Evolutionary conservation across 192 early-diverging fungal genomes (phyloP).

Genomic region (Cetraspora pellucida): DNA sequence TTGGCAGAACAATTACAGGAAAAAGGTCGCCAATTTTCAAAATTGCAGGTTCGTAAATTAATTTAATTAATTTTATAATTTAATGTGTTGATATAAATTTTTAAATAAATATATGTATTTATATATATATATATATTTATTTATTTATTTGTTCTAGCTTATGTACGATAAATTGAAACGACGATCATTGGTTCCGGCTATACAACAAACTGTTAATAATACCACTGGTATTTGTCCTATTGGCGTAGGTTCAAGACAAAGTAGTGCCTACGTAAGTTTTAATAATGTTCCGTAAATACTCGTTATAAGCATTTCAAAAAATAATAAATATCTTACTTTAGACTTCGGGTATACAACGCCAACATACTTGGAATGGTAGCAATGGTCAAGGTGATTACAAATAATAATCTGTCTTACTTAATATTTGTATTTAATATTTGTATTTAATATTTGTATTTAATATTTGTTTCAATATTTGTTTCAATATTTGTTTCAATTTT

Average conservation of each 20-base stretch:
- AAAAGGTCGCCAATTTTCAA: slow-evolving; percentile 29
- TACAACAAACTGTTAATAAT: slow-evolving; percentile 27
- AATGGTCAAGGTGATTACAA: no score
- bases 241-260: background rate
- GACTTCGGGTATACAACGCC: no score
- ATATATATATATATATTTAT: background rate
- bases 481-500: no score
- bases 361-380: no score
- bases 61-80: no score
- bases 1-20: slow-evolving; percentile 31
- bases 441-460: no score
- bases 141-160: background rate
- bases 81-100: background rate
- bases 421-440: no score
- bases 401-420: no score
- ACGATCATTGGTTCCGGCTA: slow-evolving; percentile 28
- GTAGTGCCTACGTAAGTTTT: background rate
- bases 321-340: background rate
- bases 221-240: background rate
- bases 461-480: no score
- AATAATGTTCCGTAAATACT: background rate
- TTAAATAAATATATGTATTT: background rate
- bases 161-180: slow-evolving; percentile 35
- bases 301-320: background rate
- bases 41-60: slow-evolving; percentile 21